Percentiles rank a stretch among this genome's conserved stretches.
phyloP scores from a whole-genome alignment of 176 grass and related monocot species.

The Phyllostachys edulis region DNA sequence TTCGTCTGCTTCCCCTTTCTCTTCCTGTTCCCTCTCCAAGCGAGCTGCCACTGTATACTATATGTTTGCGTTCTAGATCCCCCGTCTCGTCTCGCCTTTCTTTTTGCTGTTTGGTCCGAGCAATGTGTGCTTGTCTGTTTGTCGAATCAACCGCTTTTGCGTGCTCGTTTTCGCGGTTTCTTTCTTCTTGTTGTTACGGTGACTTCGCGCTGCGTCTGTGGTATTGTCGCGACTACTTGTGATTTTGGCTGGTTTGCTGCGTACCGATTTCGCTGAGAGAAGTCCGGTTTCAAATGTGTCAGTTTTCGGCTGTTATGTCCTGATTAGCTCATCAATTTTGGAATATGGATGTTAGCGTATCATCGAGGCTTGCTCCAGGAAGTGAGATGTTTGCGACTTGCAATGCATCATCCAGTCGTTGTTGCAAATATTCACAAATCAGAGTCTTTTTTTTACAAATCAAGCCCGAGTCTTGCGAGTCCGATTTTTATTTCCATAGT shows the following conservation, averaged over 20 bases:
- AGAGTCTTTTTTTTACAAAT: neutral
- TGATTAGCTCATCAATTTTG: neutral
- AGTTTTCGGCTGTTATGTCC: neutral
- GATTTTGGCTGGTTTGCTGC: neutral
- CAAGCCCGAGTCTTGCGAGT: neutral
- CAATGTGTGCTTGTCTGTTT: no score
- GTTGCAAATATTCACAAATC: neutral
- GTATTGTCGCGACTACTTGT: neutral
- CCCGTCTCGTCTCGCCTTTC: neutral
- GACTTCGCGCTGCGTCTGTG: neutral
- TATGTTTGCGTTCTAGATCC: neutral
- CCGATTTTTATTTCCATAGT: neutral
- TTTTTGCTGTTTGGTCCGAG: neutral
- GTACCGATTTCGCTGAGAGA: neutral
- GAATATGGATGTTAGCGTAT: neutral
- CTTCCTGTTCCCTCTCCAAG: neutral
- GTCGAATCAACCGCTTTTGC: neutral
- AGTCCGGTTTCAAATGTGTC: neutral
- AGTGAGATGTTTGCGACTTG: neutral
- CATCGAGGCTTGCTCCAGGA: neutral
- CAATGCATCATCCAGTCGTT: neutral
- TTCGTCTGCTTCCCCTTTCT: neutral
- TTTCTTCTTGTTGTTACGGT: neutral
- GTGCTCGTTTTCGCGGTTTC: neutral
- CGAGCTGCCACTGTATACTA: neutral